Conservation (phyloP, 2,329 filamentous ascomycete genomes). For the Elsinoe batatas region DNA sequence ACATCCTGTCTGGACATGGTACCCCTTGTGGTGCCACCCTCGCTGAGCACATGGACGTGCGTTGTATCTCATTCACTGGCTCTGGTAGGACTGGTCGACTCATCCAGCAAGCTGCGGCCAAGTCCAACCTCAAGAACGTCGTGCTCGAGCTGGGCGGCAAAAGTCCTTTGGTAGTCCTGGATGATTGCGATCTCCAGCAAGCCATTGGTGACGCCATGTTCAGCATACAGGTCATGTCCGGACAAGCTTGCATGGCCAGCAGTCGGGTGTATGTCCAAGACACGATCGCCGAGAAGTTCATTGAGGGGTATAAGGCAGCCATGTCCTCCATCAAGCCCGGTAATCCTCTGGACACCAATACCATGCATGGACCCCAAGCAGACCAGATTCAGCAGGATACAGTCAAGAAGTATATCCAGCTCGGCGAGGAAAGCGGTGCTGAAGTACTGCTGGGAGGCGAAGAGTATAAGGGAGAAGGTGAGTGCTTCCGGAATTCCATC, state of each 20-base stretch:
- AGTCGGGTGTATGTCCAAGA: conserved; percentile 48
- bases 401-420: conserved; percentile 38
- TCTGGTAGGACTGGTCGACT: conserved; percentile 19
- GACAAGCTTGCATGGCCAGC: conserved; percentile 51
- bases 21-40: conserved; percentile 23
- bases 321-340: conserved; percentile 24
- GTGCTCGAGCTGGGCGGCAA: conserved; percentile 25
- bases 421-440: conserved; percentile 12
- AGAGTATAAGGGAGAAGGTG: conserved; percentile 7
- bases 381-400: conserved; percentile 42
- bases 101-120: conserved; percentile 20
- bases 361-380: conserved; percentile 39
- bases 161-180: conserved; percentile 22
- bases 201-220: conserved; percentile 28
- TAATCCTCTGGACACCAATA: conserved; percentile 21
- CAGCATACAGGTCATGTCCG: conserved; percentile 46
- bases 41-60: conserved; percentile 26
- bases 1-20: conserved; percentile 29
- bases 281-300: conserved; percentile 37
- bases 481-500: neutral
- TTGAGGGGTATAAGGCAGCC: conserved; percentile 31
- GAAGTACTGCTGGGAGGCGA: neutral
- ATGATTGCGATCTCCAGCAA: conserved; percentile 27
- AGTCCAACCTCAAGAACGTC: conserved; percentile 23
- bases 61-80: conserved; percentile 22